phyloP scores from a whole-genome alignment of 441 rosid species.

The California macrophylla region DNA sequence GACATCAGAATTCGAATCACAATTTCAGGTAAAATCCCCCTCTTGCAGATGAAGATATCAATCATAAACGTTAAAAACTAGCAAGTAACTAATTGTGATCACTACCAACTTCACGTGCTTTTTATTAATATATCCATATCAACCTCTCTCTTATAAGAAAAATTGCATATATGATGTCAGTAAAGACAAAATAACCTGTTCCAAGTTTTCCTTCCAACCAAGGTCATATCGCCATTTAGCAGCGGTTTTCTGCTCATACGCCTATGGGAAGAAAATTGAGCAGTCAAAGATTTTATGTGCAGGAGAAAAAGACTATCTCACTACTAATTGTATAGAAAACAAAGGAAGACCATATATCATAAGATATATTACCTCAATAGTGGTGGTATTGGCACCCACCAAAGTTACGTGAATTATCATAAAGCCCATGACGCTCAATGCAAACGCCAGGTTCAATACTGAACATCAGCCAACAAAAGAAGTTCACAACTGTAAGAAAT shows the following conservation, averaged over 20 bases:
- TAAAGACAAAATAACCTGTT: slow-evolving; percentile 43
- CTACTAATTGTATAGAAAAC: slow-evolving; percentile 1
- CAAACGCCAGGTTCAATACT: slow-evolving; percentile 83
- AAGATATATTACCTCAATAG: slow-evolving; percentile 59
- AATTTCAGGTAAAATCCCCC: no score
- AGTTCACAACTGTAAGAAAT: not conserved
- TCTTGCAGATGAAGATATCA: no score
- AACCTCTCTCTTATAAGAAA: not conserved
- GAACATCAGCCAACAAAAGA: slow-evolving; percentile 18
- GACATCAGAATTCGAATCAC: no score
- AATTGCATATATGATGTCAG: not conserved
- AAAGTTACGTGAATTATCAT: slow-evolving; percentile 64
- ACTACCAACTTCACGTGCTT: no score
- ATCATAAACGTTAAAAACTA: no score
- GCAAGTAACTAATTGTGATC: no score
- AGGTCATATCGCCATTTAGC: slow-evolving; percentile 78
- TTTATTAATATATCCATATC: not conserved
- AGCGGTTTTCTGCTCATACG: slow-evolving; percentile 62
- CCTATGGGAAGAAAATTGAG: slow-evolving; percentile 30
- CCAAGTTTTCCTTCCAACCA: slow-evolving; percentile 71
- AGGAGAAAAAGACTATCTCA: not conserved
- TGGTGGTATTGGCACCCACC: slow-evolving; percentile 55
- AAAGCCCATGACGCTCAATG: slow-evolving; percentile 75
- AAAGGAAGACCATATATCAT: slow-evolving; percentile 1
- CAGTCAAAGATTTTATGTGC: not conserved